Evolutionary conservation across 139 green algal genomes (phyloP), one percentile per base, ranked within the genome.

Genomic region (Chlorella sp.): DNA sequence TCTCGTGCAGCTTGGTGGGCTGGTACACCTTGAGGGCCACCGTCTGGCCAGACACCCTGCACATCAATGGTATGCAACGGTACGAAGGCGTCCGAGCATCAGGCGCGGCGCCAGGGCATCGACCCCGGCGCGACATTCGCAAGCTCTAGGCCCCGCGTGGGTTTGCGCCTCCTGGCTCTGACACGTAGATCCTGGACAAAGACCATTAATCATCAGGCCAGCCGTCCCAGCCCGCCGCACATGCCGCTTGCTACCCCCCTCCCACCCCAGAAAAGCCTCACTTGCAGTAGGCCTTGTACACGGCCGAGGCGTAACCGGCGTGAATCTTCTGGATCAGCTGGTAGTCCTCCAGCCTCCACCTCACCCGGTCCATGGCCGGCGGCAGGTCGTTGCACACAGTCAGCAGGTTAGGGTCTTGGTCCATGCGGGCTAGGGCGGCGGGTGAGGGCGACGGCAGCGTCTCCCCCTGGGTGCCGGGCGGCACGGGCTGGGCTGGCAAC

Each of bases 1-100:
- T 77, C 32, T 61, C 64, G 42, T 77, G 72, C 49, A 77, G 72
- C 32, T 55, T 49, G 30, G 70, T 42, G 5, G 72, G 72, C 35
- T 77, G 63, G 71, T 88, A 88, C 31, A 73, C 68, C 64, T 88
- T 88, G 33, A 88, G 77, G 61, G 80, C 82, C 22, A 87, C 82
- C 1, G 51, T 69, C 49, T 67, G 66, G 23, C 60, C 32, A 1
- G 74, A 81, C 24, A 66, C 67, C 71, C 73, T 85, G 79, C 68
- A 78, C 3, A 69, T 72, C n/a, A n/a, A n/a, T n/a, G n/a, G n/a
- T n/a, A n/a, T n/a, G n/a, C n/a, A n/a, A 81, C 20, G 75, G 67
- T 59, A 17, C 42, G 42, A 26, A 59, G 42, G n/a, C n/a, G n/a
- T n/a, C n/a, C n/a, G n/a, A n/a, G n/a, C n/a, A n/a, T n/a, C n/a